Evolutionary conservation across 192 early-diverging fungal genomes (phyloP).

Genomic region (Podila epicladia): DNA sequence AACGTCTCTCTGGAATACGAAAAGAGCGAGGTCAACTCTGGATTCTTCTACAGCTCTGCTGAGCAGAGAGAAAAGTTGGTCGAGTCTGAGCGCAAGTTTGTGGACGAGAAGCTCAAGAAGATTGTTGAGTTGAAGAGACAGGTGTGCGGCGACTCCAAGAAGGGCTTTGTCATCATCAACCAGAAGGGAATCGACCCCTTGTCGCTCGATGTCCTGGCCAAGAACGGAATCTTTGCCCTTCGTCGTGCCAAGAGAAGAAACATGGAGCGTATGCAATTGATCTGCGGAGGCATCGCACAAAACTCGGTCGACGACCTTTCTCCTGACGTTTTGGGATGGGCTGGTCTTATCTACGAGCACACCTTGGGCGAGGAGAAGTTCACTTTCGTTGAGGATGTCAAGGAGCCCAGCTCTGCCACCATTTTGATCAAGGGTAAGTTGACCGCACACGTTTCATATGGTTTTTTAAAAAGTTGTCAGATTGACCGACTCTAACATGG

Average conservation of each 20-base stretch:
- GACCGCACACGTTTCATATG: background rate
- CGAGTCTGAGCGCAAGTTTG: slow-evolving; percentile 95
- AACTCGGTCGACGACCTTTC: slow-evolving; percentile 98
- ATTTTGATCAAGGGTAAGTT: slow-evolving; percentile 89
- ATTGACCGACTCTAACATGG: slow-evolving; percentile 2
- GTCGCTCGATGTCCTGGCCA: slow-evolving; percentile 95
- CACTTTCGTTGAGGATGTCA: slow-evolving; percentile 97
- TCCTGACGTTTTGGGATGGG: slow-evolving; percentile 84
- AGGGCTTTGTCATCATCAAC: slow-evolving; percentile 97
- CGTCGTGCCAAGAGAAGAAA: slow-evolving; percentile 98
- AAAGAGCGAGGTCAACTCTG: slow-evolving; percentile 99
- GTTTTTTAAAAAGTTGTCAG: background rate
- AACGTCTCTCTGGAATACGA: slow-evolving; percentile 99
- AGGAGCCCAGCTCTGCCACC: slow-evolving; percentile 90
- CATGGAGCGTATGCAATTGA: slow-evolving; percentile 98
- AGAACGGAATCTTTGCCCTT: slow-evolving; percentile 94
- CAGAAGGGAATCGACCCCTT: slow-evolving; percentile 99
- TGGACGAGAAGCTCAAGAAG: slow-evolving; percentile 94
- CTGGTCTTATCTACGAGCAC: slow-evolving; percentile 96
- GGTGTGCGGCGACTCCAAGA: slow-evolving; percentile 86
- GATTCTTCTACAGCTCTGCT: slow-evolving; percentile 97
- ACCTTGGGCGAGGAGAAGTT: slow-evolving; percentile 98
- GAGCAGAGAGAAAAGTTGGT: slow-evolving; percentile 99
- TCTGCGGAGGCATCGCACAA: slow-evolving; percentile 94
- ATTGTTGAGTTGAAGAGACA: slow-evolving; percentile 96